Evolutionary conservation across 2,329 filamentous ascomycete genomes (phyloP).

Genomic region (Cladosporium sphaerospermum): DNA sequence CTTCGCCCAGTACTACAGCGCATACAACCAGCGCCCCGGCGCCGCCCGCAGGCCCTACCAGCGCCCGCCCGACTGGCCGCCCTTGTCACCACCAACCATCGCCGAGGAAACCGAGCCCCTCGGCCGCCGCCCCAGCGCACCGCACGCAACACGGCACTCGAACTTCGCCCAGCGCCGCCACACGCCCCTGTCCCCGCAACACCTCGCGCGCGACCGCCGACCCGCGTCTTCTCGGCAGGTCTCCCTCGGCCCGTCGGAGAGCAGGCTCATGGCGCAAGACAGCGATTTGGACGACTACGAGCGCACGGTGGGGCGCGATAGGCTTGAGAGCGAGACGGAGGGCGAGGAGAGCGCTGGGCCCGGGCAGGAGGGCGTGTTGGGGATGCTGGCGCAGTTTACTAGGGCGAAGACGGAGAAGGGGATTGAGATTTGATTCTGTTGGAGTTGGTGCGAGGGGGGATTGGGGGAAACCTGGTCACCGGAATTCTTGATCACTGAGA

Average conservation of each 20-base stretch:
- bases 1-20: slow-evolving; percentile 80
- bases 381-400: slow-evolving; percentile 61
- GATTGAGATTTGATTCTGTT: slow-evolving; percentile 17
- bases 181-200: slow-evolving; percentile 1
- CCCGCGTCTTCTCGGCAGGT: neutral
- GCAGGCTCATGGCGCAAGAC: slow-evolving; percentile 42
- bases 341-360: slow-evolving; percentile 28
- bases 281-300: slow-evolving; percentile 53
- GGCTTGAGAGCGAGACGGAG: slow-evolving; percentile 31
- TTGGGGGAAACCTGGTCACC: too few relatives aligned
- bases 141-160: neutral
- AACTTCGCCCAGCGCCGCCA: neutral
- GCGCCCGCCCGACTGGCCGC: slow-evolving; percentile 28
- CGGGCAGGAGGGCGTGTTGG: slow-evolving; percentile 54
- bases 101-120: slow-evolving; percentile 17
- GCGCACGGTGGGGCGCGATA: slow-evolving; percentile 21
- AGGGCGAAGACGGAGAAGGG: slow-evolving; percentile 51
- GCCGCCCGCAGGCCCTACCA: slow-evolving; percentile 24
- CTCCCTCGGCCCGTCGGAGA: slow-evolving; percentile 34
- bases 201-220: slow-evolving; percentile 5
- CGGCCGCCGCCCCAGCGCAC: neutral
- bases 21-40: slow-evolving; percentile 25
- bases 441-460: too few relatives aligned
- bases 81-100: slow-evolving; percentile 19
- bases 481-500: too few relatives aligned